A percentile compares a stretch with the other conserved stretches of the same genome.
phyloP scores from a whole-genome alignment of 1,284 basidiomycete genomes.

The Ustilago crameri region DNA sequence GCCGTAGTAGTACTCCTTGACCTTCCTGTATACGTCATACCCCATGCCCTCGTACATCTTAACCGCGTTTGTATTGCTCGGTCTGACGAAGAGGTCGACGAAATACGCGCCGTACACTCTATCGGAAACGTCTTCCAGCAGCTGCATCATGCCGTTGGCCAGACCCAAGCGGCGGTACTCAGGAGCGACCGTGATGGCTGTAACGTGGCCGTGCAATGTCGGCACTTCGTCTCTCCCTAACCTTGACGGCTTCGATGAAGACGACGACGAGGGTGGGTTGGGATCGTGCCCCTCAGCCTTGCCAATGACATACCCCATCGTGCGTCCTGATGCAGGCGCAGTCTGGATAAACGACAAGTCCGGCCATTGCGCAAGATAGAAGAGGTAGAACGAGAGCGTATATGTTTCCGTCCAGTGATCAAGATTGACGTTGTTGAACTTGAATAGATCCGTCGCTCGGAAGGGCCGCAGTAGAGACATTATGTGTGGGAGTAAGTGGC shows the following conservation, averaged over 20 bases:
- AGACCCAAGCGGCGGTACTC: constrained; percentile 86
- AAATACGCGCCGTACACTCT: constrained; percentile 75
- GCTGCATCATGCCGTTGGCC: constrained; percentile 81
- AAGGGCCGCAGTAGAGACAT: constrained; percentile 88
- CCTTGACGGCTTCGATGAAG: too few species aligned
- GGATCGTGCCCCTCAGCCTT: constrained; percentile 63
- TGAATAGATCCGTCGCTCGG: constrained; percentile 85
- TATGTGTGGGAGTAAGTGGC: constrained; percentile 65
- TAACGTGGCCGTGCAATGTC: constrained; percentile 75
- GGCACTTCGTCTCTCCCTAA: constrained; percentile 14
- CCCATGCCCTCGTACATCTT: constrained; percentile 89
- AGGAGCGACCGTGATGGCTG: constrained; percentile 88
- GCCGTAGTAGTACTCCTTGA: constrained; percentile 85
- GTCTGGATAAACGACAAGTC: constrained; percentile 85
- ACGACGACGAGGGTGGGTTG: constrained; percentile 4
- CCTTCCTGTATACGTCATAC: constrained; percentile 85
- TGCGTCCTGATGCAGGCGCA: constrained; percentile 71
- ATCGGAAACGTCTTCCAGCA: constrained; percentile 84
- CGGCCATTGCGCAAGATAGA: constrained; percentile 87
- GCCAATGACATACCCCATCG: constrained; percentile 61
- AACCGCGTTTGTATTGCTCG: constrained; percentile 72
- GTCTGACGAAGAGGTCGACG: constrained; percentile 89
- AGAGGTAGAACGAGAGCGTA: constrained; percentile 84
- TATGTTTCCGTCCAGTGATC: constrained; percentile 96
- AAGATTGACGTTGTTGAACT: constrained; percentile 91